Base-by-base conservation (phyloP, 345 rosid genomes). In the Atalantia buxifolia region DNA sequence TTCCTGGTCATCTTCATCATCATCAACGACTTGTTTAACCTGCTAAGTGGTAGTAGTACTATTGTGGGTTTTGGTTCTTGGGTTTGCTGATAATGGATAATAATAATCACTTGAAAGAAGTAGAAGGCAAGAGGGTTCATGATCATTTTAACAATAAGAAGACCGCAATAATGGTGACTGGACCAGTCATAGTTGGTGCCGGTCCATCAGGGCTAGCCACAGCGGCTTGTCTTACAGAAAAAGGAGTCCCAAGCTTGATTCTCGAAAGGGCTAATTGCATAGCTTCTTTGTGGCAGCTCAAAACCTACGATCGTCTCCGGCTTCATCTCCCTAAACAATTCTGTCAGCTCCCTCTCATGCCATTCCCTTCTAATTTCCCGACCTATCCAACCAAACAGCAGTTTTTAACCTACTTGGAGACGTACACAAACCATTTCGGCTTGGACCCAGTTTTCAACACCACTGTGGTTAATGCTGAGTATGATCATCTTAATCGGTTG, bases 271-370 rank as follows among this genome's bases (percentile, higher is more conserved):
- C 85, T 16, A 69, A 80, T 77, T 89, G 97, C 63, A 83, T 95
- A 76, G 98, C 94, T 25, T 90, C 98, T 24, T 71, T 93, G 40
- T 95, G 98, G 98, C 81, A 92, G 60, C 86, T 70, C 76, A 93
- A 88, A 78, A 93, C 98, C 72, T 95, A 95, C 22, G 97, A 93
- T 77, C 97, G 98, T 76, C 97, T 95, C 48, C 85, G 92, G 21
- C 92, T 95, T 76, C 98, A 93, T 79, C 94, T 93, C n/a, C 98
- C 98, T 0, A 95, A 93, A 80, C 85, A 90, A 14, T 92, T 87
- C 75, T 94, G 98, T 63, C 87, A 90, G 80, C 95, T 94, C 53
- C 97, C 98, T 7, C 78, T 86, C 57, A 81, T 89, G 88, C 84
- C 90, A 59, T 93, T 93, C 75, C 98, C 95, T 0, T 76, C 81